phyloP scores from a whole-genome alignment of 768 basidiomycete genomes.

The Suillus discolor region DNA sequence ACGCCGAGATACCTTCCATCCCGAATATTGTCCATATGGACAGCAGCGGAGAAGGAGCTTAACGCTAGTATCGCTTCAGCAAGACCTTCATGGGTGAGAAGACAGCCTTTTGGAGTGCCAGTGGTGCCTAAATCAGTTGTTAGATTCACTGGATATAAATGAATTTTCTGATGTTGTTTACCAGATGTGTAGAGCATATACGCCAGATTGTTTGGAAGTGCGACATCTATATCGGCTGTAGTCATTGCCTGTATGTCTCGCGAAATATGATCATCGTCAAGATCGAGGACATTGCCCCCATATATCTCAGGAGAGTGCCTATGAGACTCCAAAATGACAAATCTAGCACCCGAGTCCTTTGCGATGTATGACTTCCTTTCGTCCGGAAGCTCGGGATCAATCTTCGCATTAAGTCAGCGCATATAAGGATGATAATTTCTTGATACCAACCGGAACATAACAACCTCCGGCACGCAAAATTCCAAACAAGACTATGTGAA shows the following conservation, averaged over 20 bases:
- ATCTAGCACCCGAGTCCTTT: slow-evolving; percentile 41
- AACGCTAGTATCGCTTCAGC: slow-evolving; percentile 33
- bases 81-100: slow-evolving; percentile 40
- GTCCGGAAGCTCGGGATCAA: slow-evolving; percentile 50
- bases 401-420: slow-evolving; percentile 31
- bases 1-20: slow-evolving; percentile 40
- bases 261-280: slow-evolving; percentile 24
- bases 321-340: slow-evolving; percentile 40
- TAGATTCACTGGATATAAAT: not conserved
- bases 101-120: slow-evolving; percentile 53
- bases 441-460: slow-evolving; percentile 48
- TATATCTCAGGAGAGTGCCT: slow-evolving; percentile 14
- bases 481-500: slow-evolving; percentile 45
- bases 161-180: slow-evolving; percentile 15
- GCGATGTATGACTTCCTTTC: slow-evolving; percentile 50
- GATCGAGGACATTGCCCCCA: slow-evolving; percentile 22
- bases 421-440: not conserved
- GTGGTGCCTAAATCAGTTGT: slow-evolving; percentile 42
- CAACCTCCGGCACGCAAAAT: slow-evolving; percentile 52
- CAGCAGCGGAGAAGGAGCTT: slow-evolving; percentile 24
- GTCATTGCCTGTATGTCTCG: slow-evolving; percentile 31
- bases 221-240: slow-evolving; percentile 29
- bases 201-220: slow-evolving; percentile 36
- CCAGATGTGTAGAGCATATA: slow-evolving; percentile 56
- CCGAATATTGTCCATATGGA: slow-evolving; percentile 27